Base-by-base conservation (phyloP, 768 basidiomycete species). In the Naganishia kalamii region DNA sequence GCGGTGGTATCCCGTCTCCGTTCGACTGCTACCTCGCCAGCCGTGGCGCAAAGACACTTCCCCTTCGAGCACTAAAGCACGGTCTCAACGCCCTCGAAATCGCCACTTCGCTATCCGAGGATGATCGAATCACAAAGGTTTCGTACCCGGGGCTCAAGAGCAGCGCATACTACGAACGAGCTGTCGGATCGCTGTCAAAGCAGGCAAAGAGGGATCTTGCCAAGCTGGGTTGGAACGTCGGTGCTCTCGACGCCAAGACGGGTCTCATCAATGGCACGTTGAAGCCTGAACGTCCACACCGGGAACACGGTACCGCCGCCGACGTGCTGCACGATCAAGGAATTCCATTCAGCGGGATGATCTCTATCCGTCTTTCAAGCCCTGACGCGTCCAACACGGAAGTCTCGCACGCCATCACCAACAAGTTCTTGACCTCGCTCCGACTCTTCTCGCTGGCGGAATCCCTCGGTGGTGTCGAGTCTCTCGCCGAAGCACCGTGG, bases 261-360 rank as follows among this genome's bases (percentile, higher is more conserved):
- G 54, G 54, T 2, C 3, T 57, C 4, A 57, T 57, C 37, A 57
- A 57, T 27, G 54, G 54, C 23, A 57, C 54, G n/a, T 72, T 79
- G 27, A 65, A 72, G 35, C 64, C 71, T 25, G 73, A 72, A 33
- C 62, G 71, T 67, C 78, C 70, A 65, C 35, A 19, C 47, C 46
- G 71, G 71, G 65, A 32, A 50, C 12, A 48, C n/a, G 25, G 32
- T 44, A 75, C 66, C 23, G 13, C 60, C 13, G 57, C 7, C 25
- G 41, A 35, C 23, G 33, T 35, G 6, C 47, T 49, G n/a, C 60
- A 66, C 27, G 46, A 27, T 30, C 72, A 77, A 0, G 90, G 88
- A 0, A 88, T 97, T 80, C 92, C 92, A 0, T 92, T 86, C 74
- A 87, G 89, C 10, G 93, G 94, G 5, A 92, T 97, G 87, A 83